Evolutionary conservation across 139 green algal species (phyloP).

Genomic region (Nannochloris sp.): DNA sequence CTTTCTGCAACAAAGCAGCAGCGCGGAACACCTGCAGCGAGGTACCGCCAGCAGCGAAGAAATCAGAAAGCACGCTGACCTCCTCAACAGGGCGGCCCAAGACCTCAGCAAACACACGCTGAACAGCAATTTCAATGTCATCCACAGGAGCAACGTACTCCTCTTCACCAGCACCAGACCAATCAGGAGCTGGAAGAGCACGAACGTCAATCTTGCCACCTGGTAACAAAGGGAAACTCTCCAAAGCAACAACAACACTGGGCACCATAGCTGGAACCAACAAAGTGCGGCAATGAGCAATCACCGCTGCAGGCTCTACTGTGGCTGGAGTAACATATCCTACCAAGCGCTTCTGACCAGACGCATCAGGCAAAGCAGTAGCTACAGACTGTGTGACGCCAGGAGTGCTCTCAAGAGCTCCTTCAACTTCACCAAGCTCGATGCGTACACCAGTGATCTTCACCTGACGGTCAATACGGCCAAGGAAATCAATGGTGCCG

Average conservation of each 20-base stretch:
- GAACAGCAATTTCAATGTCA: neutral
- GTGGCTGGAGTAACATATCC: neutral
- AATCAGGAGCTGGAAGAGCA: no score
- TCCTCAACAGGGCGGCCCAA: neutral
- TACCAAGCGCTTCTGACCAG: slow-evolving; percentile 3
- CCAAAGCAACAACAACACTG: slow-evolving; percentile 3
- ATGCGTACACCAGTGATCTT: slow-evolving; percentile 52
- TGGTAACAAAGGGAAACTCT: slow-evolving; percentile 5
- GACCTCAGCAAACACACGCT: neutral
- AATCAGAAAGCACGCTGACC: neutral
- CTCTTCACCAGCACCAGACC: no score
- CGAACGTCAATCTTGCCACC: slow-evolving; percentile 18
- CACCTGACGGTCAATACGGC: slow-evolving; percentile 36
- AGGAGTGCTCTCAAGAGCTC: neutral
- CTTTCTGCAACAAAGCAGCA: neutral
- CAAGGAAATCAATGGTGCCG: slow-evolving; percentile 31
- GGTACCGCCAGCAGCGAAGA: neutral
- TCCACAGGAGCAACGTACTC: neutral
- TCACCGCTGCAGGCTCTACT: neutral
- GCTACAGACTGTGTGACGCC: no score
- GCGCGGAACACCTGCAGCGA: neutral
- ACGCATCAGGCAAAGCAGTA: no score
- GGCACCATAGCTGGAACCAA: slow-evolving; percentile 9
- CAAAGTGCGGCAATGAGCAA: neutral
- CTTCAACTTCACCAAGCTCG: slow-evolving; percentile 49